These are phyloP conservation scores for Psilocybe sp. DNA, from an alignment of 768 basidiomycete genomes.

Conservation along the genomic window DNA sequence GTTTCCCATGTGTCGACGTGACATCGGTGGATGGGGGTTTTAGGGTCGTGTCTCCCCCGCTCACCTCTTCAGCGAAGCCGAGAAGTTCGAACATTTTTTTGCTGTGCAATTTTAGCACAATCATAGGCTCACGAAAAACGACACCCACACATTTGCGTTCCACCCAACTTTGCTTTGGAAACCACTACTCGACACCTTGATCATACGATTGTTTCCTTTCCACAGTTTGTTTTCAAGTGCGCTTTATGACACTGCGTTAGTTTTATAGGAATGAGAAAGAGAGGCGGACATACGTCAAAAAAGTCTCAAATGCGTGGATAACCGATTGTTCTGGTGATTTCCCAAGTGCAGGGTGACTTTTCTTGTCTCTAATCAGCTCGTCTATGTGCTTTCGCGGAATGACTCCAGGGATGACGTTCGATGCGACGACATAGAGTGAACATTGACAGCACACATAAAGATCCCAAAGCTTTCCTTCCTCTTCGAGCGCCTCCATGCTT, in stretches of 20 bases:
- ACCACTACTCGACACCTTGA: conserved; percentile 49
- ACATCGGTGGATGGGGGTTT: conserved; percentile 55
- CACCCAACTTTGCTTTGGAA: conserved; percentile 71
- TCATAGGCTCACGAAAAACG: neutral
- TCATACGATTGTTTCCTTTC: conserved; percentile 60
- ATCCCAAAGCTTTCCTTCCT: conserved; percentile 62
- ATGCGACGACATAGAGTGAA: conserved; percentile 68
- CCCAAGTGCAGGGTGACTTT: conserved; percentile 51
- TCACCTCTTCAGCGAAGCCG: conserved; percentile 38
- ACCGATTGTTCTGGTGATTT: conserved; percentile 54
- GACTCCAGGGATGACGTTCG: conserved; percentile 70
- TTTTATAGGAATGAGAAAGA: conserved; percentile 5
- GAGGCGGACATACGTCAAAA: conserved; percentile 51
- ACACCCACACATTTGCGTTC: conserved; percentile 53
- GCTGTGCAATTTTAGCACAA: conserved; percentile 21
- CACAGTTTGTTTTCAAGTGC: conserved; percentile 76
- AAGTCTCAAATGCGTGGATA: conserved; percentile 60
- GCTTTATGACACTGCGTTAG: conserved; percentile 30
- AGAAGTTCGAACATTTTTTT: conserved; percentile 43
- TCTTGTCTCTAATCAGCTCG: conserved; percentile 61
- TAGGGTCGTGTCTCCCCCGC: conserved; percentile 42
- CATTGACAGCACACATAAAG: conserved; percentile 87
- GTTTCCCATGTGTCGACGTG: conserved; percentile 40
- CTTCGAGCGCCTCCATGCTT: conserved; percentile 33
- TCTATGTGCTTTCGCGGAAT: conserved; percentile 61